Evolutionary conservation across 352 stramenopile genomes (phyloP).

Genomic region (Globisporangium ultimum): DNA sequence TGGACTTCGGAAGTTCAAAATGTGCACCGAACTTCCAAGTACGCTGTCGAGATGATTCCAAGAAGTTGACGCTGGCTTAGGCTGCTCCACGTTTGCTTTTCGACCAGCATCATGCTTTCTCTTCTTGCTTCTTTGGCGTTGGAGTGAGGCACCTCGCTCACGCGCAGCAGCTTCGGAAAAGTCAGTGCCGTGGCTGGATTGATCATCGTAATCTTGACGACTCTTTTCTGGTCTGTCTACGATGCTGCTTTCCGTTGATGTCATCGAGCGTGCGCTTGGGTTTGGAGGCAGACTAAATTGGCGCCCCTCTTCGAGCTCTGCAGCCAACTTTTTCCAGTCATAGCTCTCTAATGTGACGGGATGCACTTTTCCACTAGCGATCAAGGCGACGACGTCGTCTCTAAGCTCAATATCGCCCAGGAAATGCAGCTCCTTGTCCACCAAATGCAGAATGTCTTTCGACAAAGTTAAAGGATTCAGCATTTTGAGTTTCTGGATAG

Average conservation of each 20-base stretch:
- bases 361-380: slow-evolving; percentile 59
- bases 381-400: slow-evolving; percentile 47
- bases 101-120: background rate
- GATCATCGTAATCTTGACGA: slow-evolving; percentile 9
- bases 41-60: slow-evolving; percentile 70
- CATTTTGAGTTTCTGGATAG: slow-evolving; percentile 68
- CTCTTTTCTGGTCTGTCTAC: slow-evolving; percentile 1
- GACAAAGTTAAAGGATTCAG: slow-evolving; percentile 62
- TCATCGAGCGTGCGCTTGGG: slow-evolving; percentile 36
- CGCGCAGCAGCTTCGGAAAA: slow-evolving; percentile 3
- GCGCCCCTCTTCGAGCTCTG: slow-evolving; percentile 15
- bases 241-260: slow-evolving; percentile 52
- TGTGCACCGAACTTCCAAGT: slow-evolving; percentile 61
- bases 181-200: slow-evolving; percentile 10
- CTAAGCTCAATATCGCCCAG: slow-evolving; percentile 65
- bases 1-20: slow-evolving; percentile 73
- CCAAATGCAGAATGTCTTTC: slow-evolving; percentile 43
- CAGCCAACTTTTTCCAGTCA: slow-evolving; percentile 49
- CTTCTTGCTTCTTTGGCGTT: background rate
- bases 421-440: slow-evolving; percentile 59
- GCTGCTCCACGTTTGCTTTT: slow-evolving; percentile 19
- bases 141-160: background rate
- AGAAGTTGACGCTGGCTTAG: slow-evolving; percentile 41
- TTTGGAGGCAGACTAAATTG: slow-evolving; percentile 13
- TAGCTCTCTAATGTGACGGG: slow-evolving; percentile 73